phyloP scores from a whole-genome alignment of 2,329 filamentous ascomycete species.

The Claviceps africana region DNA sequence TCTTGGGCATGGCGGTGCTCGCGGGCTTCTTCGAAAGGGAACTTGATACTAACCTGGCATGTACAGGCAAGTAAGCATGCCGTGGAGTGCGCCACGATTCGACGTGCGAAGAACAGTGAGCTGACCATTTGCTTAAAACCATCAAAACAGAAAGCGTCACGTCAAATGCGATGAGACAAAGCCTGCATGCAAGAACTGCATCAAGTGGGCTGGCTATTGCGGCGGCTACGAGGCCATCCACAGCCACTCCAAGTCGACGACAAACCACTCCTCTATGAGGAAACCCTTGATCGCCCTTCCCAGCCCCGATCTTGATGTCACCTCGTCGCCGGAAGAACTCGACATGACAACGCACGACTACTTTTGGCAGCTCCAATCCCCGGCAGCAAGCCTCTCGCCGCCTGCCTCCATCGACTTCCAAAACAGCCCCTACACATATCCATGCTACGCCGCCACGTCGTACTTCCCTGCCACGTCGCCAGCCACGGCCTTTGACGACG shows the following conservation, averaged over 20 bases:
- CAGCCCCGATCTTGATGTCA: conserved; percentile 1
- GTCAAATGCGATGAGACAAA: conserved; percentile 24
- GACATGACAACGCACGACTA: conserved; percentile 1
- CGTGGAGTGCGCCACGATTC: not conserved
- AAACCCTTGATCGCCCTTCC: conserved; percentile 4
- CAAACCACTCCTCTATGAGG: not conserved
- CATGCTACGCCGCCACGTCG: not conserved
- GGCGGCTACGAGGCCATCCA: conserved; percentile 15
- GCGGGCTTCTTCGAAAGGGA: not conserved
- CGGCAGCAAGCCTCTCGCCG: conserved; percentile 1
- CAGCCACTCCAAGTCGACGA: not conserved
- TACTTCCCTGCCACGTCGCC: not conserved
- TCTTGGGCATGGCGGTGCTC: too few relatives aligned
- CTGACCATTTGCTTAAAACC: conserved; percentile 1
- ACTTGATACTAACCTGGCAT: not conserved
- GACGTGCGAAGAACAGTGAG: not conserved
- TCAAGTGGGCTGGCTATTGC: conserved; percentile 22
- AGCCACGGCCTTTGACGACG: conserved; percentile 15
- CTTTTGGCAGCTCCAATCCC: conserved; percentile 1
- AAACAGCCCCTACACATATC: not conserved
- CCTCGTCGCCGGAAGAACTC: conserved; percentile 5
- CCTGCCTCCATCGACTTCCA: conserved; percentile 4
- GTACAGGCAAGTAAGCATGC: conserved; percentile 5
- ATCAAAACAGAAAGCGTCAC: conserved; percentile 17
- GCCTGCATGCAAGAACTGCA: conserved; percentile 20